These are phyloP conservation scores for Talaromyces atroroseus DNA, from an alignment of 2,329 filamentous ascomycete genomes.

Conservation along the genomic window DNA sequence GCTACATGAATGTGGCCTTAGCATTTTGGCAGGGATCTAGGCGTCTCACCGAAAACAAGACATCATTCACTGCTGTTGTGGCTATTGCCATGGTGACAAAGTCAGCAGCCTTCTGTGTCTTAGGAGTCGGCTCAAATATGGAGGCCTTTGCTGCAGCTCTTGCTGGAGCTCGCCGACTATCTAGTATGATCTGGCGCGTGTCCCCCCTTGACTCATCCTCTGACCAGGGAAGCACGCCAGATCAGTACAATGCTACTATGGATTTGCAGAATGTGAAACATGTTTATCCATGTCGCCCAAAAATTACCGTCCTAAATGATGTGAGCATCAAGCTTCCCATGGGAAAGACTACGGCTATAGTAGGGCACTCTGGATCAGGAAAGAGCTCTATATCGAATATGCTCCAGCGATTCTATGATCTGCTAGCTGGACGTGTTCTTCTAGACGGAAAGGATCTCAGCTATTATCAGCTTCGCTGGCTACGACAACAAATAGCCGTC, in stretches of 20 bases:
- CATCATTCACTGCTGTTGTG: not conserved
- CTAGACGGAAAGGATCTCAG: conserved; percentile 72
- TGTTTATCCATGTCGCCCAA: conserved; percentile 50
- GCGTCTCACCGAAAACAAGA: not conserved
- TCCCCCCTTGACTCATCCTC: not conserved
- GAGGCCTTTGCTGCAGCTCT: not conserved
- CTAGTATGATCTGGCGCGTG: not conserved
- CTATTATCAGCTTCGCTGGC: conserved; percentile 70
- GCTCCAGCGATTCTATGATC: conserved; percentile 62
- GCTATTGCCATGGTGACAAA: not conserved
- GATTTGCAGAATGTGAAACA: conserved; percentile 63
- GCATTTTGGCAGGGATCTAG: not conserved
- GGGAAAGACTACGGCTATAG: conserved; percentile 73
- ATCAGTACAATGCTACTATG: not conserved
- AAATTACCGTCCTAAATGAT: conserved; percentile 38
- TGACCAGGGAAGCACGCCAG: conserved; percentile 44
- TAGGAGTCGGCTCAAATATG: not conserved
- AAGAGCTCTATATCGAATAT: conserved; percentile 39
- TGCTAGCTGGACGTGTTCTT: conserved; percentile 65
- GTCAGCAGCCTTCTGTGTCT: not conserved
- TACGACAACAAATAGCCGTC: conserved; percentile 75
- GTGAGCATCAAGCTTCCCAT: conserved; percentile 42
- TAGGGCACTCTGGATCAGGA: conserved; percentile 43
- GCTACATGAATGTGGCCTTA: not conserved
- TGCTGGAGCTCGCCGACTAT: not conserved